A percentile compares a stretch with the other conserved stretches of the same genome.
Evolutionary conservation across 768 basidiomycete species (phyloP).

Genomic region (Lepiota subincarnata): DNA sequence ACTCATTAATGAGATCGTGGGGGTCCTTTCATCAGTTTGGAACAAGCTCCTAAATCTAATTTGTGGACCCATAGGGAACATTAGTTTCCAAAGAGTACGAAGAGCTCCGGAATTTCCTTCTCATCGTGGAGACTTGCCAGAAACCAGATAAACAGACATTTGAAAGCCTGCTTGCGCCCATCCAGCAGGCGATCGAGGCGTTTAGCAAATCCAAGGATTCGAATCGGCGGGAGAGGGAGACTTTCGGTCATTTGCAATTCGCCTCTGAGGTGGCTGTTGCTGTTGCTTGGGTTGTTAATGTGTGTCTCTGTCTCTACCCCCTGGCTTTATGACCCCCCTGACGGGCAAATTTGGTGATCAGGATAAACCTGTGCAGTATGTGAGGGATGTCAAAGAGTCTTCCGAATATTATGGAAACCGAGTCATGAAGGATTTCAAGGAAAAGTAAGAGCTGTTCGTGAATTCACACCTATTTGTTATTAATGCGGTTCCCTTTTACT

Average conservation of each 20-base stretch:
- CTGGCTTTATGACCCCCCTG: not conserved
- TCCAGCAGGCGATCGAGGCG: constrained; percentile 68
- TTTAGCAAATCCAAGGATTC: constrained; percentile 82
- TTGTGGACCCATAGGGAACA: constrained; percentile 44
- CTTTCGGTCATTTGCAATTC: constrained; percentile 74
- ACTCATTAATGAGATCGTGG: constrained; percentile 76
- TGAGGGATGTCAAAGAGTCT: constrained; percentile 83
- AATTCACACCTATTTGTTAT: not conserved
- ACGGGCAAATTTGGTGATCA: constrained; percentile 26
- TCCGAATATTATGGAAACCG: constrained; percentile 86
- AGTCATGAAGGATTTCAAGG: constrained; percentile 89
- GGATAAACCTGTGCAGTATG: constrained; percentile 74
- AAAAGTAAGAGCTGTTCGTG: constrained; percentile 56
- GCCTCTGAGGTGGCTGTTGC: constrained; percentile 79
- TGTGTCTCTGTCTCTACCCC: constrained; percentile 34
- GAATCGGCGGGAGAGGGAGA: constrained; percentile 74
- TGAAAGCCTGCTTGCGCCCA: constrained; percentile 56
- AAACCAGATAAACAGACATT: constrained; percentile 69
- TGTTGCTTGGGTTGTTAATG: constrained; percentile 85
- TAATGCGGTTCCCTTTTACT: not conserved
- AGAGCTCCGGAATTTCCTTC: constrained; percentile 65
- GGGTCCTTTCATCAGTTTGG: constrained; percentile 21
- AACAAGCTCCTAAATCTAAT: not conserved
- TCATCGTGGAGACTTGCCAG: constrained; percentile 65
- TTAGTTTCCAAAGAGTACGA: constrained; percentile 65